These are phyloP conservation scores for Scleroderma citrinum DNA, from an alignment of 768 basidiomycete species.

Conservation along the genomic window DNA sequence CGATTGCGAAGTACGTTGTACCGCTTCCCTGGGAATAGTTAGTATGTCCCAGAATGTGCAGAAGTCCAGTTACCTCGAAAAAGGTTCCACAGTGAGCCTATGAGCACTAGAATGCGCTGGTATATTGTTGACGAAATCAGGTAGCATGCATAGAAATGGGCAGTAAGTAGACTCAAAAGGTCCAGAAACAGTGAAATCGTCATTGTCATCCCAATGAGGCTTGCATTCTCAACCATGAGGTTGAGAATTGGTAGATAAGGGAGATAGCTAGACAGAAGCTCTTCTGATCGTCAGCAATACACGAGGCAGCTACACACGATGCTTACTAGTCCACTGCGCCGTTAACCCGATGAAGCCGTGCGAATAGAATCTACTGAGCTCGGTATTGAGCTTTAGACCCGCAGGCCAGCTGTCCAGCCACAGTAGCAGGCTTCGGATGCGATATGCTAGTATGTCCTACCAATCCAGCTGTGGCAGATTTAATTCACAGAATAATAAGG, in stretches of 20 bases:
- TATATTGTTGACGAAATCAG: conserved; percentile 56
- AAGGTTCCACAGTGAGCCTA: conserved; percentile 77
- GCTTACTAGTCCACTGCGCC: conserved; percentile 68
- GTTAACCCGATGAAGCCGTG: conserved; percentile 62
- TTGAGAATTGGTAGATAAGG: conserved; percentile 19
- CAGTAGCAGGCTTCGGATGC: conserved; percentile 46
- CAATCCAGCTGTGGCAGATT: background rate
- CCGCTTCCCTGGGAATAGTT: conserved; percentile 62
- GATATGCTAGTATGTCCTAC: conserved; percentile 22
- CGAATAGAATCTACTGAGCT: conserved; percentile 84
- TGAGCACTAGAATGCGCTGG: conserved; percentile 48
- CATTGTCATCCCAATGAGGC: conserved; percentile 53
- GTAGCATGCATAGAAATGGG: conserved; percentile 71
- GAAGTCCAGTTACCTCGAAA: conserved; percentile 67
- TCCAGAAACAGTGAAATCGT: conserved; percentile 64
- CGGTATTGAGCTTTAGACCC: conserved; percentile 92
- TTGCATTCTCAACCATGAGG: conserved; percentile 31
- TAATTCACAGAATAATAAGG: background rate
- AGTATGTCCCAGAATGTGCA: background rate
- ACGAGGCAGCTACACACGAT: background rate
- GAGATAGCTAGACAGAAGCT: conserved; percentile 17
- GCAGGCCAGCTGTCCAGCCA: conserved; percentile 97
- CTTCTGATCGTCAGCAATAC: background rate
- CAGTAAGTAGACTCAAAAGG: conserved; percentile 56
- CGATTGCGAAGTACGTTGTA: conserved; percentile 82